Percentiles rank a stretch among this genome's conserved stretches.
These are phyloP conservation scores for Fonsecaea pugnacius DNA, from an alignment of 2,329 filamentous ascomycete genomes.

Conservation along the genomic window DNA sequence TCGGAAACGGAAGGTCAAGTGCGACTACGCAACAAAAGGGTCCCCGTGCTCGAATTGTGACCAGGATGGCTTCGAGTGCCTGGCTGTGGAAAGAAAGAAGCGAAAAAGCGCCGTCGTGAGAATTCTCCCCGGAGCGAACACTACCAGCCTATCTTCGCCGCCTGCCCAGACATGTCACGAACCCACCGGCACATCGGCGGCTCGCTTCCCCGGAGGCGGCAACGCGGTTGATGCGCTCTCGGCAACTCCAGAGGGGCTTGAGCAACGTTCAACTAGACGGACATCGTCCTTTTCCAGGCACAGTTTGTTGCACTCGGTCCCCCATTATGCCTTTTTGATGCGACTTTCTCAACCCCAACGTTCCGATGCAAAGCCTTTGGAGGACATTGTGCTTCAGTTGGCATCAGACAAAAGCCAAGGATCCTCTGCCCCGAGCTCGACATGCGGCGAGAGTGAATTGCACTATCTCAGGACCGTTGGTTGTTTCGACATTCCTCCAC, in stretches of 20 bases:
- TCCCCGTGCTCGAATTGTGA: slow-evolving; percentile 15
- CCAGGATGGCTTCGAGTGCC: slow-evolving; percentile 13
- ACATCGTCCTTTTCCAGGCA: slow-evolving; percentile 13
- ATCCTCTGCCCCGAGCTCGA: background rate
- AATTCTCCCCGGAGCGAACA: background rate
- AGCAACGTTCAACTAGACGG: background rate
- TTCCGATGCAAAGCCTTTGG: slow-evolving; percentile 6
- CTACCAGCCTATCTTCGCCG: background rate
- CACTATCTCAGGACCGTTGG: slow-evolving; percentile 9
- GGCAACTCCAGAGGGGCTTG: slow-evolving; percentile 6
- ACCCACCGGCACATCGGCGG: background rate
- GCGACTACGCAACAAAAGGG: slow-evolving; percentile 8
- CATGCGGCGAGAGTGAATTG: slow-evolving; percentile 6
- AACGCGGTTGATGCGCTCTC: background rate
- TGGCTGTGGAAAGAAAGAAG: slow-evolving; percentile 11
- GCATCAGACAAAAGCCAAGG: slow-evolving; percentile 10
- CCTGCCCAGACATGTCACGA: background rate
- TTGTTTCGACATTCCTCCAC: slow-evolving; percentile 8
- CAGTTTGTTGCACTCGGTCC: slow-evolving; percentile 12
- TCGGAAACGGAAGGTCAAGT: slow-evolving; percentile 14
- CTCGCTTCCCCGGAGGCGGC: background rate
- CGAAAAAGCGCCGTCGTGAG: background rate
- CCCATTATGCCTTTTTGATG: slow-evolving; percentile 17
- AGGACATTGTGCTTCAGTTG: slow-evolving; percentile 14
- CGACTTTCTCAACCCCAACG: slow-evolving; percentile 8